phyloP scores from a whole-genome alignment of 2,329 filamentous ascomycete species.

The Alternaria consortialis region DNA sequence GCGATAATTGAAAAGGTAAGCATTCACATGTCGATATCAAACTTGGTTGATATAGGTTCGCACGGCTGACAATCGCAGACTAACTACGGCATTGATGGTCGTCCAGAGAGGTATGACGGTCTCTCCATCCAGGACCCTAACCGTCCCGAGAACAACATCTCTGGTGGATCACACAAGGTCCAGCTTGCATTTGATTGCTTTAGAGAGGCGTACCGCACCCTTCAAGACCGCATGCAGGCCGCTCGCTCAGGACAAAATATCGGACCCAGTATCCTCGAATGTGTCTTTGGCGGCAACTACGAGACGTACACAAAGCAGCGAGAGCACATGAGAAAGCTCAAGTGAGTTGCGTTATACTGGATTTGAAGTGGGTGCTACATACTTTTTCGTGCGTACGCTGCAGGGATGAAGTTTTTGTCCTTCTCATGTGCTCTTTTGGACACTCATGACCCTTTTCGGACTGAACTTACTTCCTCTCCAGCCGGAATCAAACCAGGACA shows the following conservation, averaged over 20 bases:
- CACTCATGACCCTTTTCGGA: not conserved
- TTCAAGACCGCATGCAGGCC: conserved; percentile 63
- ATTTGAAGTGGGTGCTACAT: conserved; percentile 5
- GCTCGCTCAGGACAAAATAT: conserved; percentile 26
- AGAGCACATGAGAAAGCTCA: conserved; percentile 60
- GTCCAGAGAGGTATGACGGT: conserved; percentile 59
- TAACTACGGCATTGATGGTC: conserved; percentile 40
- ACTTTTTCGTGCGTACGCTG: not conserved
- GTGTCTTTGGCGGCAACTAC: conserved; percentile 82
- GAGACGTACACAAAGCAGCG: conserved; percentile 75
- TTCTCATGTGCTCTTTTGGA: not conserved
- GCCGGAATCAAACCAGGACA: not conserved
- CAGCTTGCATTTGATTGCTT: conserved; percentile 74
- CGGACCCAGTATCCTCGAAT: conserved; percentile 70
- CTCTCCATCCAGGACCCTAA: conserved; percentile 94
- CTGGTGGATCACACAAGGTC: conserved; percentile 81
- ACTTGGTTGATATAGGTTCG: not conserved
- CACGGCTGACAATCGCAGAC: conserved; percentile 27
- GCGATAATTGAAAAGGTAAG: conserved; percentile 79
- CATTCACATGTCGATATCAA: conserved; percentile 13
- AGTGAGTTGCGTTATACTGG: conserved; percentile 34
- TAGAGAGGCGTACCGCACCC: conserved; percentile 53
- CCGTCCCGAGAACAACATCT: conserved; percentile 83
- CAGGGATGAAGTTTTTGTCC: not conserved
- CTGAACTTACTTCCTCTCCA: not conserved